A percentile compares a stretch with the other conserved stretches of the same genome.
Evolutionary conservation across 169 alveolate species (phyloP).

Genomic region (Plasmodium berghei): DNA sequence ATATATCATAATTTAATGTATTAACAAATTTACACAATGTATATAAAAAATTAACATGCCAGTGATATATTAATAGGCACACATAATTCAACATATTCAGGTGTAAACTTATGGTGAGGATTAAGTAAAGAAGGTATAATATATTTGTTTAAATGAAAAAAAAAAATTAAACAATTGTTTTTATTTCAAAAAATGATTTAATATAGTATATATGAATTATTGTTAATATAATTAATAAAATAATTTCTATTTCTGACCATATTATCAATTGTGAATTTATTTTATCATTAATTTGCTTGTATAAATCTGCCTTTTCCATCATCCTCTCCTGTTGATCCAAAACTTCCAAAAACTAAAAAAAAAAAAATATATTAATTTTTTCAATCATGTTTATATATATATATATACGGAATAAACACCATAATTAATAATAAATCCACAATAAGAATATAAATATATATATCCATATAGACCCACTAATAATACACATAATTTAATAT

Average conservation of each 20-base stretch:
- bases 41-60: not conserved
- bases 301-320: constrained; percentile 68
- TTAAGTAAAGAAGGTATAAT: too few relatives aligned
- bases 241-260: constrained; percentile 71
- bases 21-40: not conserved
- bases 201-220: constrained; percentile 61
- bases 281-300: constrained; percentile 70
- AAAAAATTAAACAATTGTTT: constrained; percentile 56
- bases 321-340: constrained; percentile 68
- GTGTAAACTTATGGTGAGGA: too few relatives aligned
- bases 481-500: too few relatives aligned
- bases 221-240: constrained; percentile 48
- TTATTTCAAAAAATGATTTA: constrained; percentile 74
- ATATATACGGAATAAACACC: too few relatives aligned
- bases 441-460: too few relatives aligned
- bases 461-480: too few relatives aligned
- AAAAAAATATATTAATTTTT: not conserved
- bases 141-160: not conserved
- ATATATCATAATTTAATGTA: not conserved
- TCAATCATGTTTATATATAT: too few relatives aligned
- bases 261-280: constrained; percentile 59
- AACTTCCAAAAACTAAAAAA: constrained; percentile 56
- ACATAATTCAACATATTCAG: too few relatives aligned
- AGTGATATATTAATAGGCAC: too few relatives aligned
- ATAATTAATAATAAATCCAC: too few relatives aligned